Base-by-base conservation (phyloP, 1,139 yeast genomes). In the Ashbya aceris region DNA sequence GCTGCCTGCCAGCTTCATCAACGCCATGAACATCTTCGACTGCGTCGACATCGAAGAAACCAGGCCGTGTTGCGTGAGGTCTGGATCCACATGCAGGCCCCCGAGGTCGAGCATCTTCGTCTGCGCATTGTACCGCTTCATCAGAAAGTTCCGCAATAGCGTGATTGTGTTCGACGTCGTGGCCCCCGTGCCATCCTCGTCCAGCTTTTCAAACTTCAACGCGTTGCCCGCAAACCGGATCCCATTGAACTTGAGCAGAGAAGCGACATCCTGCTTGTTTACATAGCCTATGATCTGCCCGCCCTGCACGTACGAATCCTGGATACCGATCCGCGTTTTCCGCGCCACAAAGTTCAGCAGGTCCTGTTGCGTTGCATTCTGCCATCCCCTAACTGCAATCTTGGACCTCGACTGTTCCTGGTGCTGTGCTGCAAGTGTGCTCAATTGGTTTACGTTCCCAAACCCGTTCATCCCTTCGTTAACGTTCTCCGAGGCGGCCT, bases 1-100 rank as follows among this genome's bases (percentile, higher is more conserved):
- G 40, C 69, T 69, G 1, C 66, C 59, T 1, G 96, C 95, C 13
- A 93, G 66, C 58, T 83, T 86, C 86, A 91, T 79, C 50, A 91
- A 67, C 0, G 98, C 98, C 3, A 89, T 84, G 62, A 91, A 87
- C 73, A 89, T 80, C 61, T 89, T 89, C 11, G 93, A 74, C 39
- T 79, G 73, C 7, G 77, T 71, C 4, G 71, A 60, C 0, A 78
- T 67, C 12, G 75, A 67, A 17, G 76, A 72, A 51, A 87, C 78
- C 43, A 86, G 68, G 0, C 96, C 95, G 48, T 73, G 73, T 12
- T 73, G 66, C 13, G 65, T 65, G 38, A 91, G 67, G 11, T 64
- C 70, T 27, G 76, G 80, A 58, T 91, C 97, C 40, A 72, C 73
- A 46, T 75, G 73, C 55, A 87, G 76, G 41, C 68, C 68, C n/a